Evolutionary conservation across 2,329 filamentous ascomycete species (phyloP), one percentile per base, ranked within the genome.

Genomic region (Phyllosticta ampelicida): DNA sequence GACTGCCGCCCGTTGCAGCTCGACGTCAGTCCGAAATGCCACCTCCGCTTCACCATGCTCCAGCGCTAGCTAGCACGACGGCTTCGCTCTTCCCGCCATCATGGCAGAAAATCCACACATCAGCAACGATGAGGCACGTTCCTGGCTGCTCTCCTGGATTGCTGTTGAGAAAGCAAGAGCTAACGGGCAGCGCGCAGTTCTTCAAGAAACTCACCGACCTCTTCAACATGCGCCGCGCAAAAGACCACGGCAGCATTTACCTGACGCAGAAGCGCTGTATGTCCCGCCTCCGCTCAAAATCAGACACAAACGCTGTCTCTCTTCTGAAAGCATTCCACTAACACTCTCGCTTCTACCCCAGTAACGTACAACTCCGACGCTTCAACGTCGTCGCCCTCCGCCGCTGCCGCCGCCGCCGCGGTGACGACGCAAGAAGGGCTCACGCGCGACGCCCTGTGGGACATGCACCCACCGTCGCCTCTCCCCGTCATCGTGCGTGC

Each of bases 401-500:
- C 65, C 52, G 75, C 74, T 63, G 65, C 73, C 52, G 74, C 74
- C 55, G 50, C 30, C n/a, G n/a, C n/a, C n/a, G n/a, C n/a, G n/a
- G n/a, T n/a, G n/a, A n/a, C n/a, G n/a, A 36, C 30, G 30, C 36
- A 44, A 44, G 36, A 16, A 13, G 36, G 2, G 3, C 11, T 44
- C 1, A 13, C n/a, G 60, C 75, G 78, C 48, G 76, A 81, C 56
- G 76, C 80, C 13, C 77, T 86, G 60, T 77, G 82, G 65, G 85
- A 89, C 63, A 77, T 85, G 1, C 73, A 80, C 60, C 80, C 79
- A 13, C 73, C 79, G 10, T 74, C 75, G 26, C 84, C 85, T 5
- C 75, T 87, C 13, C 86, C 90, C 8, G 76, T 97, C 60, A 76
- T 97, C 51, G 82, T 99, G 63, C 86, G 90, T 61, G 92, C 90